These are phyloP conservation scores for Podaxis sp. DNA, from an alignment of 768 basidiomycete species.

Conservation along the genomic window DNA sequence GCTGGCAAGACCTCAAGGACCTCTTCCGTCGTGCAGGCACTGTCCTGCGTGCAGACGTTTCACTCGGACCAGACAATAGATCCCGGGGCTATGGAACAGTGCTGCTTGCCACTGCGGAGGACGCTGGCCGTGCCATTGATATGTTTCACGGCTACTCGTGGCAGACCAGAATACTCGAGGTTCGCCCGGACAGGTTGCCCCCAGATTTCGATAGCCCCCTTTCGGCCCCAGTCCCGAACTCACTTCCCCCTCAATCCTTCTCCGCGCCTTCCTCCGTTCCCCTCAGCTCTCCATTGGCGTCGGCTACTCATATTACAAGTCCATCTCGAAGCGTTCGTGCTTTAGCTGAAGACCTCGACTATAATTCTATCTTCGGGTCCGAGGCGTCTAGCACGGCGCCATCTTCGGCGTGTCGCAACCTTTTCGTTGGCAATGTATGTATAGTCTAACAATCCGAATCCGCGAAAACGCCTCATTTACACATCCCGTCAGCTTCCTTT, in stretches of 20 bases:
- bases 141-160: slow-evolving; percentile 97
- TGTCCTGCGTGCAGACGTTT: slow-evolving; percentile 75
- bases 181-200: slow-evolving; percentile 82
- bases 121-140: slow-evolving; percentile 92
- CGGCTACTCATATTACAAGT: slow-evolving; percentile 11
- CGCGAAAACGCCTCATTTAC: slow-evolving; percentile 4
- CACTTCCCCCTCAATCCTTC: slow-evolving; percentile 12
- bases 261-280: slow-evolving; percentile 15
- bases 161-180: slow-evolving; percentile 92
- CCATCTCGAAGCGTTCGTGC: slow-evolving; percentile 15
- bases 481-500: slow-evolving; percentile 84
- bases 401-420: slow-evolving; percentile 41
- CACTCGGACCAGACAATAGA: slow-evolving; percentile 85
- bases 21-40: slow-evolving; percentile 95
- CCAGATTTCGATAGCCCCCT: slow-evolving; percentile 49
- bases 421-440: slow-evolving; percentile 89
- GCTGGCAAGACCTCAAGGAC: slow-evolving; percentile 99
- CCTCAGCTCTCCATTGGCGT: slow-evolving; percentile 14
- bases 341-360: slow-evolving; percentile 27
- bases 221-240: slow-evolving; percentile 25
- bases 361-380: slow-evolving; percentile 16
- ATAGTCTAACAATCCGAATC: slow-evolving; percentile 13
- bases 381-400: slow-evolving; percentile 21
- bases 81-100: slow-evolving; percentile 95
- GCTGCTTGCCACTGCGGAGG: slow-evolving; percentile 89